These are phyloP conservation scores for Lentinula raphanica DNA, from an alignment of 768 basidiomycete species.

Conservation along the genomic window DNA sequence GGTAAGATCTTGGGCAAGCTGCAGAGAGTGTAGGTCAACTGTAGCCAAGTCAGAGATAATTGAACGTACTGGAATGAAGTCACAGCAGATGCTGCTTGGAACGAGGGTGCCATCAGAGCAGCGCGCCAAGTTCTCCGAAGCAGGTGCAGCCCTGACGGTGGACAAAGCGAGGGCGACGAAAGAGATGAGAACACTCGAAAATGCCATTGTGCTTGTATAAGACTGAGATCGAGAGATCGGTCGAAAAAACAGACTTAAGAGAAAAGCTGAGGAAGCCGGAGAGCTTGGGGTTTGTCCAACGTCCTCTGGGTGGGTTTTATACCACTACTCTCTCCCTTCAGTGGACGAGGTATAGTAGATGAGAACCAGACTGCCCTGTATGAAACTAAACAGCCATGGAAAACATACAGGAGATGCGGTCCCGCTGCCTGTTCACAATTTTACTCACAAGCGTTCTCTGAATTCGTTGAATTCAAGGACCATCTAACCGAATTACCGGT, in stretches of 20 bases:
- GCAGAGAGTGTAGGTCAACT: too few relatives aligned
- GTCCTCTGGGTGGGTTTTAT: neutral
- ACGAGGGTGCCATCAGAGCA: constrained; percentile 4
- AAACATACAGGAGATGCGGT: neutral
- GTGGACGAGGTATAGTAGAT: neutral
- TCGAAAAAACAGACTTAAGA: neutral
- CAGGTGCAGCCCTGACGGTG: neutral
- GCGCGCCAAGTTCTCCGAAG: neutral
- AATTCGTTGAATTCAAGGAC: neutral
- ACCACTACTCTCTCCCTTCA: too few relatives aligned
- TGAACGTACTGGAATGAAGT: constrained; percentile 1
- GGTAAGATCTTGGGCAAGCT: constrained; percentile 22
- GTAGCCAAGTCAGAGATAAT: neutral
- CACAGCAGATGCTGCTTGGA: neutral
- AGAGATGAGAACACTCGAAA: neutral
- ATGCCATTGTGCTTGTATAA: neutral
- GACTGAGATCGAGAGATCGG: constrained; percentile 15
- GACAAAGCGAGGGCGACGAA: neutral
- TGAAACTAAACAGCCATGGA: neutral
- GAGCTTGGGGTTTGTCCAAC: neutral
- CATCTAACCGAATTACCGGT: neutral
- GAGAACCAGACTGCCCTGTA: neutral
- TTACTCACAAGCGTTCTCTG: neutral
- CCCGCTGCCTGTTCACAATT: neutral
- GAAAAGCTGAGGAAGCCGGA: neutral